Conservation (phyloP, 495 filamentous ascomycete genomes). For the Penicillium silybi region DNA sequence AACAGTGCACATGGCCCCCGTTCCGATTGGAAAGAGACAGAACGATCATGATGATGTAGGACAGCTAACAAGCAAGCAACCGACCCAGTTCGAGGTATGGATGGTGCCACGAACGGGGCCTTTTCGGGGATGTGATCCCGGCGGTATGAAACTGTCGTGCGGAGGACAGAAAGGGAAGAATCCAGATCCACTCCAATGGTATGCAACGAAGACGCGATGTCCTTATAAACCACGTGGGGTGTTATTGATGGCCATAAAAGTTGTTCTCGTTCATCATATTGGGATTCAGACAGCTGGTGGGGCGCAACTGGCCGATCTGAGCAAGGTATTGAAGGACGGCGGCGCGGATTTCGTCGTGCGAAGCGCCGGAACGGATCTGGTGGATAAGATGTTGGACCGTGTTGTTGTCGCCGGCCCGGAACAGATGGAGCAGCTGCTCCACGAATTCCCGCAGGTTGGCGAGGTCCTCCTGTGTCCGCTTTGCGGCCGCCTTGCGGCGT, state of each 20-base stretch:
- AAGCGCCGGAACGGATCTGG: constrained; percentile 23
- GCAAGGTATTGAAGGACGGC: constrained; percentile 2
- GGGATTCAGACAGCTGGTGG: too few species aligned
- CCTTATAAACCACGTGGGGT: not conserved
- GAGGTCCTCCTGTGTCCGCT: constrained; percentile 28
- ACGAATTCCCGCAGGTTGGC: constrained; percentile 26
- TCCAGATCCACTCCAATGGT: constrained; percentile 10
- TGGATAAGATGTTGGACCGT: constrained; percentile 23
- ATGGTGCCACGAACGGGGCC: not conserved
- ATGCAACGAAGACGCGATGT: constrained; percentile 5
- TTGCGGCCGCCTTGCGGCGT: constrained; percentile 38
- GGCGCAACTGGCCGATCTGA: not conserved
- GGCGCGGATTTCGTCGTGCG: constrained; percentile 17
- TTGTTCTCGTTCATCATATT: constrained; percentile 9
- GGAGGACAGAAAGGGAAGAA: not conserved
- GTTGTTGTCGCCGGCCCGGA: constrained; percentile 21
- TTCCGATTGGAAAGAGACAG: not conserved
- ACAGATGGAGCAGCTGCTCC: constrained; percentile 25
- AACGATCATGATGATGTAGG: not conserved
- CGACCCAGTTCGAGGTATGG: not conserved
- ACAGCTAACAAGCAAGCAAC: not conserved
- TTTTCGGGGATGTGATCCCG: constrained; percentile 2
- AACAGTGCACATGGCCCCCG: not conserved
- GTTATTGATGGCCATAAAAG: constrained; percentile 6
- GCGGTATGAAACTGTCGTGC: not conserved